A percentile compares a stretch with the other conserved stretches of the same genome.
phyloP scores from a whole-genome alignment of 2,329 filamentous ascomycete species.

The Ophiostoma sp. region DNA sequence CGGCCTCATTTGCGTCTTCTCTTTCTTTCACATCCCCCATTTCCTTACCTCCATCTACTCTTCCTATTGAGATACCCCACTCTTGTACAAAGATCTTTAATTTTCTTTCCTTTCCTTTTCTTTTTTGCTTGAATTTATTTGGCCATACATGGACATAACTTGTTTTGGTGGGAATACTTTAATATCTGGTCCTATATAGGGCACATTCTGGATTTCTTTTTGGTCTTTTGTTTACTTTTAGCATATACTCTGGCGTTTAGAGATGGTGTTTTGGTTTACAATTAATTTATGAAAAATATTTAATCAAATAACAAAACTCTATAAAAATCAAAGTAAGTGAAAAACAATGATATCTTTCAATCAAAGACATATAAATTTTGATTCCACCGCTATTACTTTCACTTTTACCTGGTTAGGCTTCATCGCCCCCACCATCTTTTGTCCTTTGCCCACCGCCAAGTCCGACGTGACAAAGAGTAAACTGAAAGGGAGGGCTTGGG shows the following conservation, averaged over 20 bases:
- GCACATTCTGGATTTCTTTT: background rate
- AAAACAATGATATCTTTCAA: too few relatives aligned
- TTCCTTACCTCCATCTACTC: background rate
- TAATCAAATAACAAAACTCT: too few relatives aligned
- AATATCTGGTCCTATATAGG: background rate
- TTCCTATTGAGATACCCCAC: constrained; percentile 7
- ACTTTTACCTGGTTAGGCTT: constrained; percentile 1
- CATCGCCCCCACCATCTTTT: background rate
- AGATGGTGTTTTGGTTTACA: too few relatives aligned
- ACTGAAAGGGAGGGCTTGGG: constrained; percentile 4
- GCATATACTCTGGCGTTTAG: background rate
- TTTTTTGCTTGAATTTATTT: background rate
- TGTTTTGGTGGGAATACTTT: background rate
- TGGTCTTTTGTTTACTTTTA: background rate
- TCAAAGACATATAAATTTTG: too few relatives aligned
- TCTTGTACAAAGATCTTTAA: background rate
- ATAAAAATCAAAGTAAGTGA: too few relatives aligned
- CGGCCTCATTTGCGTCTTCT: background rate
- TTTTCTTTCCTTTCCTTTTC: background rate
- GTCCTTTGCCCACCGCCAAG: background rate
- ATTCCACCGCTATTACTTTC: too few relatives aligned
- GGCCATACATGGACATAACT: too few relatives aligned
- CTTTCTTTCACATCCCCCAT: background rate
- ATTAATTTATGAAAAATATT: too few relatives aligned
- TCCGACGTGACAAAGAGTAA: background rate